Conservation (phyloP, 2,329 filamentous ascomycete species). For the Microdochium paspali region DNA sequence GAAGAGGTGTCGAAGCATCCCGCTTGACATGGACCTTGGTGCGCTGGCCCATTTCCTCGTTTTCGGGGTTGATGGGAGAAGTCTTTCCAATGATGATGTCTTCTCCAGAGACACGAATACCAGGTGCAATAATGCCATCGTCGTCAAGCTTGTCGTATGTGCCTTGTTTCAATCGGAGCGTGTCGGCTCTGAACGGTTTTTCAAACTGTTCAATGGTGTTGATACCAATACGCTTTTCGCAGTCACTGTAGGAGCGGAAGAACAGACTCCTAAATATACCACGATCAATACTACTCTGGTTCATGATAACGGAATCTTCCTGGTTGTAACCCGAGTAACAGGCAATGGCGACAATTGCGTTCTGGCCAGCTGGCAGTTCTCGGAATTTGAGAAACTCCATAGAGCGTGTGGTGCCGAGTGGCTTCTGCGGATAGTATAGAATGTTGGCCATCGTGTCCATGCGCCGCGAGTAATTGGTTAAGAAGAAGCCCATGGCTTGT, state of each 20-base stretch:
- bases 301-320: slow-evolving; percentile 99
- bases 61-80: slow-evolving; percentile 84
- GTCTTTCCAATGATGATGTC: slow-evolving; percentile 99
- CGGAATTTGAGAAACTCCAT: slow-evolving; percentile 99
- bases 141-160: slow-evolving; percentile 97
- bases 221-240: slow-evolving; percentile 92
- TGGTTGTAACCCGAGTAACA: slow-evolving; percentile 99
- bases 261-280: slow-evolving; percentile 96
- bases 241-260: slow-evolving; percentile 95
- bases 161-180: slow-evolving; percentile 83
- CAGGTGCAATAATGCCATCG: slow-evolving; percentile 88
- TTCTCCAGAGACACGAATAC: slow-evolving; percentile 89
- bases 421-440: slow-evolving; percentile 97
- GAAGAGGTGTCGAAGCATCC: slow-evolving; percentile 88
- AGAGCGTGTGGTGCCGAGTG: slow-evolving; percentile 85
- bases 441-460: slow-evolving; percentile 99
- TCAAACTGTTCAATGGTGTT: slow-evolving; percentile 91
- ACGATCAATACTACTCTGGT: slow-evolving; percentile 97
- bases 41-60: slow-evolving; percentile 86
- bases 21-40: slow-evolving; percentile 86
- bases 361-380: slow-evolving; percentile 92
- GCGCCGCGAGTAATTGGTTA: slow-evolving; percentile 91
- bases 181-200: slow-evolving; percentile 83
- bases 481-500: slow-evolving; percentile 98
- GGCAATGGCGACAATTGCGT: slow-evolving; percentile 94